These are phyloP conservation scores for Calamus simplicifolius DNA, from an alignment of 176 grass and related monocot genomes.

Conservation along the genomic window DNA sequence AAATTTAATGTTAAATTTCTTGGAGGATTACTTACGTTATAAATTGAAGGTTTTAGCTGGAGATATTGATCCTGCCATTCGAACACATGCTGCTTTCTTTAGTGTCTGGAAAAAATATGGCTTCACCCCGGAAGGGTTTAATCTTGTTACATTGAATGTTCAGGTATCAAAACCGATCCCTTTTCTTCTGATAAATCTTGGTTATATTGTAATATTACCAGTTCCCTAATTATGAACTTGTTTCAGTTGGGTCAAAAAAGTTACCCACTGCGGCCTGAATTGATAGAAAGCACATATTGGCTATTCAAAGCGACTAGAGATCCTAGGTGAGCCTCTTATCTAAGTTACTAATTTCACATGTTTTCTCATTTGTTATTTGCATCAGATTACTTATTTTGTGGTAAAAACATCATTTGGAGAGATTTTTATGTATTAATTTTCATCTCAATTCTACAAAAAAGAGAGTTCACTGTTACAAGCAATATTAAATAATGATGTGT, in stretches of 20 bases:
- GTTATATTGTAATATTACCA: not conserved
- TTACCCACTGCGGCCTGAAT: constrained; percentile 79
- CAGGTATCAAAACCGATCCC: constrained; percentile 34
- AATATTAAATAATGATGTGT: too few species aligned
- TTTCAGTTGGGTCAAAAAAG: constrained; percentile 60
- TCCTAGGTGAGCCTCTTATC: constrained; percentile 65
- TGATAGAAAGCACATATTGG: constrained; percentile 99
- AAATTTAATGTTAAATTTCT: constrained; percentile 18
- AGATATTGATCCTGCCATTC: constrained; percentile 95
- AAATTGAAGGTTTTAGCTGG: constrained; percentile 97
- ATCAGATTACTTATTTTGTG: too few species aligned
- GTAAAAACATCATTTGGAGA: too few species aligned
- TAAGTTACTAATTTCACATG: not conserved
- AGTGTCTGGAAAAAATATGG: constrained; percentile 98
- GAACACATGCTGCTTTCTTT: constrained; percentile 95
- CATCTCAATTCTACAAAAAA: too few species aligned
- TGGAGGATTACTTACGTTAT: constrained; percentile 65
- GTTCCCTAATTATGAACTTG: not conserved
- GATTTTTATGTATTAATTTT: too few species aligned
- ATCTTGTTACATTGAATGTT: constrained; percentile 76
- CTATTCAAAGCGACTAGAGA: constrained; percentile 96
- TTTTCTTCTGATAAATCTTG: constrained; percentile 2
- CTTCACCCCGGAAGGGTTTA: constrained; percentile 94
- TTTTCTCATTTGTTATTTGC: too few species aligned
- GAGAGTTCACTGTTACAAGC: too few species aligned